A percentile compares a stretch with the other conserved stretches of the same genome.
Evolutionary conservation across 1,284 basidiomycete species (phyloP).

Genomic region (Testicularia cyperi): DNA sequence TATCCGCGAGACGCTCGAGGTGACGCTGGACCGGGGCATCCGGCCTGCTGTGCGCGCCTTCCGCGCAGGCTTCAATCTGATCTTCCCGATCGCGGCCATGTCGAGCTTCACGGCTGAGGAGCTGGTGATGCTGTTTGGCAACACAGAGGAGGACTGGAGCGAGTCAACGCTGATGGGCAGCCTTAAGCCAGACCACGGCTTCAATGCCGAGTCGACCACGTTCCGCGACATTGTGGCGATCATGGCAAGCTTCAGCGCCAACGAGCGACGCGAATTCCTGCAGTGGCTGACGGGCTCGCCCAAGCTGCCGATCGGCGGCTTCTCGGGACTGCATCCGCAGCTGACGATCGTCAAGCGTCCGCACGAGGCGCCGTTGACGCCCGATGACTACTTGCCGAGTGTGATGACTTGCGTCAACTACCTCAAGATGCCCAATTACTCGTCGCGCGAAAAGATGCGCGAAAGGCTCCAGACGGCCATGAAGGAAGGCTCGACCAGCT

Average conservation of each 20-base stretch:
- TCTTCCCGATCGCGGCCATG: slow-evolving; percentile 87
- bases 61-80: slow-evolving; percentile 66
- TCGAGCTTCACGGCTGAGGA: slow-evolving; percentile 92
- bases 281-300: slow-evolving; percentile 94
- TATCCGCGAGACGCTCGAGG: slow-evolving; percentile 66
- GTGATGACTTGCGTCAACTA: slow-evolving; percentile 97
- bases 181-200: slow-evolving; percentile 96
- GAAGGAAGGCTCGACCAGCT: slow-evolving; percentile 54
- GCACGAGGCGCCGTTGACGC: slow-evolving; percentile 73
- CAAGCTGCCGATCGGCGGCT: slow-evolving; percentile 76
- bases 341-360: slow-evolving; percentile 96
- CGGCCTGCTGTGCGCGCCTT: slow-evolving; percentile 55
- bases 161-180: slow-evolving; percentile 77
- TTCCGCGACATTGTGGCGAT: slow-evolving; percentile 84
- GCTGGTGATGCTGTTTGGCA: slow-evolving; percentile 88
- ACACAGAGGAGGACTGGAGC: slow-evolving; percentile 72
- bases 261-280: slow-evolving; percentile 80
- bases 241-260: slow-evolving; percentile 76
- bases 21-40: slow-evolving; percentile 58
- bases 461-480: slow-evolving; percentile 50
- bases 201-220: slow-evolving; percentile 86
- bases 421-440: slow-evolving; percentile 58
- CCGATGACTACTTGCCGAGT: slow-evolving; percentile 93
- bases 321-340: slow-evolving; percentile 88
- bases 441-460: slow-evolving; percentile 50